phyloP scores from a whole-genome alignment of 768 basidiomycete species.

The Suillus weaverae region DNA sequence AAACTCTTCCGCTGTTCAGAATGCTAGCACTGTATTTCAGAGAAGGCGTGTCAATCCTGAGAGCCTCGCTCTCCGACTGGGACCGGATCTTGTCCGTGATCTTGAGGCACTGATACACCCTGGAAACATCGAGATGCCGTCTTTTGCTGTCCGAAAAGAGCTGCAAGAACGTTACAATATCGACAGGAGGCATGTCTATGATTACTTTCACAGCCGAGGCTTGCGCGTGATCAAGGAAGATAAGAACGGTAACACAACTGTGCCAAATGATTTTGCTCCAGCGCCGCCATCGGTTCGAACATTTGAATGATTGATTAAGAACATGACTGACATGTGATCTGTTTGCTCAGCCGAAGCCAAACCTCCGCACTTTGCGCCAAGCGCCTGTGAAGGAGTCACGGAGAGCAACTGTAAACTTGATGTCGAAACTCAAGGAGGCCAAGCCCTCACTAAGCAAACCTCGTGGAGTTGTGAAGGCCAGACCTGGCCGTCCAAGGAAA shows the following conservation, averaged over 20 bases:
- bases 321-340: constrained; percentile 11
- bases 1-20: neutral
- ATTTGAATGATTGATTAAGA: constrained; percentile 10
- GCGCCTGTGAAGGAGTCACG: constrained; percentile 17
- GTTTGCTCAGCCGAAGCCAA: constrained; percentile 31
- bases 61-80: constrained; percentile 64
- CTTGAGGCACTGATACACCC: constrained; percentile 70
- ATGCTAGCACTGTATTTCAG: constrained; percentile 19
- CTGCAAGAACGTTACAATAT: constrained; percentile 70
- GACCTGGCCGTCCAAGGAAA: constrained; percentile 30
- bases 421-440: neutral
- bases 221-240: constrained; percentile 66
- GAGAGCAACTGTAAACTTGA: constrained; percentile 7
- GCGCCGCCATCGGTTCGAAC: constrained; percentile 22
- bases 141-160: constrained; percentile 66
- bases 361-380: constrained; percentile 32
- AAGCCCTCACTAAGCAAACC: constrained; percentile 14
- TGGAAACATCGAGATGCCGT: constrained; percentile 73
- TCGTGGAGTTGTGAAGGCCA: constrained; percentile 33
- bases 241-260: constrained; percentile 52
- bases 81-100: constrained; percentile 65
- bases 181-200: constrained; percentile 74
- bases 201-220: constrained; percentile 70
- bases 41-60: constrained; percentile 64
- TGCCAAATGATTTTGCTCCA: constrained; percentile 20